phyloP scores from a whole-genome alignment of 257 asterid species.

The Nicotiana knightiana region DNA sequence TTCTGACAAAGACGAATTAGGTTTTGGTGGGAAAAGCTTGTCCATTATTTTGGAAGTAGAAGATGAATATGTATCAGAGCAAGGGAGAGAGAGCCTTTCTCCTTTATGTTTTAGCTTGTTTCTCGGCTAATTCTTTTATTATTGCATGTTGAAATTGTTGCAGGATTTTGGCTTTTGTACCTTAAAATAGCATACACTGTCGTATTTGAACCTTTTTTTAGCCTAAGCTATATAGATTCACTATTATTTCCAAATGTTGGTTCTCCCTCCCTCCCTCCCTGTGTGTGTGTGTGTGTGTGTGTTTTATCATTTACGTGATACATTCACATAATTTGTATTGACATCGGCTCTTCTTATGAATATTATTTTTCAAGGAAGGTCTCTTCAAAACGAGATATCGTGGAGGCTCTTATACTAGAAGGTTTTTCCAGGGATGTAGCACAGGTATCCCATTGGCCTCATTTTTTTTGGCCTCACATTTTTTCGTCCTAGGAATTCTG shows the following conservation, averaged over 20 bases:
- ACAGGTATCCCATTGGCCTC: slow-evolving; percentile 42
- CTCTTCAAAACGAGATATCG: slow-evolving; percentile 71
- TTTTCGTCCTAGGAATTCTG: not conserved
- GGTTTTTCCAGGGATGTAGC: slow-evolving; percentile 97
- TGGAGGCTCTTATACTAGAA: slow-evolving; percentile 60
- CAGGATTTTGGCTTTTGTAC: not conserved
- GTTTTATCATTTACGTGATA: not conserved
- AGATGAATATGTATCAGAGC: not conserved
- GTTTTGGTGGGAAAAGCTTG: not conserved
- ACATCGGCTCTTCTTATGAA: slow-evolving; percentile 14
- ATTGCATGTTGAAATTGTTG: not conserved
- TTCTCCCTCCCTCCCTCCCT: not conserved
- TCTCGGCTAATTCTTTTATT: not conserved
- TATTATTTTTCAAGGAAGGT: slow-evolving; percentile 63
- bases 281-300: too few species aligned
- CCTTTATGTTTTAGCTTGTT: not conserved
- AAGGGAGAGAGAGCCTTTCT: not conserved
- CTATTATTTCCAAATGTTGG: not conserved
- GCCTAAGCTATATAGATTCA: not conserved
- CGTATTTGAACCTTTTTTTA: not conserved
- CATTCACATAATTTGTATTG: not conserved
- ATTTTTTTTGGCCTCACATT: not conserved
- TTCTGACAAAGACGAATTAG: not conserved
- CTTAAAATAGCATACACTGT: not conserved
- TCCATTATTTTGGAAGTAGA: not conserved